phyloP scores from a whole-genome alignment of 1,284 basidiomycete species.

The Austropuccinia psidii region DNA sequence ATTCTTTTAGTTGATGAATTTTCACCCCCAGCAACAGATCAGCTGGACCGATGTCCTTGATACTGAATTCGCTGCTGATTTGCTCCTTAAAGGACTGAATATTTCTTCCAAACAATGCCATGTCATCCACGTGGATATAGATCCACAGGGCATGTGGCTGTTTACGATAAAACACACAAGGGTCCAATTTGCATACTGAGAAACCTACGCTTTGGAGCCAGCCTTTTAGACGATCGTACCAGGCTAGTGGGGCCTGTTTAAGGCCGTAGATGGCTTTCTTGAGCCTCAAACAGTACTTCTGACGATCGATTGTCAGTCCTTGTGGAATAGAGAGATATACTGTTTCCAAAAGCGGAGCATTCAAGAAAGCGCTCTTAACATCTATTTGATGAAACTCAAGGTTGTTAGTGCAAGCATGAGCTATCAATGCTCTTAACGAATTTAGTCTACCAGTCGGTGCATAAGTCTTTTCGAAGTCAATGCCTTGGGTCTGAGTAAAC shows the following conservation, averaged over 20 bases:
- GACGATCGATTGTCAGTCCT: background rate
- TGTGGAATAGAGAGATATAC: background rate
- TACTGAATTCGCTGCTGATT: too few relatives aligned
- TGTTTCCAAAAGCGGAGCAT: background rate
- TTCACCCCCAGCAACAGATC: background rate
- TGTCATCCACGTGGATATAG: background rate
- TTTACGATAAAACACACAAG: background rate
- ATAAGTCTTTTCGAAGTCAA: background rate
- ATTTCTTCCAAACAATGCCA: too few relatives aligned
- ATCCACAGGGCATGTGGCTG: background rate
- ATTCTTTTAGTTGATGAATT: too few relatives aligned
- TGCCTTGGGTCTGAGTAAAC: background rate
- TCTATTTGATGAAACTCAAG: background rate
- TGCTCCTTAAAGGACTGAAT: too few relatives aligned
- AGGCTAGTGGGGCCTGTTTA: background rate
- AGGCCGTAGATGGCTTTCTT: conserved; percentile 10
- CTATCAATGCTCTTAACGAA: background rate
- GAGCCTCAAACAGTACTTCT: background rate
- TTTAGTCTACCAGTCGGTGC: background rate
- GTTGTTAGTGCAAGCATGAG: background rate
- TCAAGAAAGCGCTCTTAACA: background rate
- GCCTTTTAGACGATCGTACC: background rate
- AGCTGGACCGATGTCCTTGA: background rate
- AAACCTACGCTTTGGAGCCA: background rate
- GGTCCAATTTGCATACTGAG: background rate